Base-by-base conservation (phyloP, 805 yeast species). In the Saturnispora gosingensis region DNA sequence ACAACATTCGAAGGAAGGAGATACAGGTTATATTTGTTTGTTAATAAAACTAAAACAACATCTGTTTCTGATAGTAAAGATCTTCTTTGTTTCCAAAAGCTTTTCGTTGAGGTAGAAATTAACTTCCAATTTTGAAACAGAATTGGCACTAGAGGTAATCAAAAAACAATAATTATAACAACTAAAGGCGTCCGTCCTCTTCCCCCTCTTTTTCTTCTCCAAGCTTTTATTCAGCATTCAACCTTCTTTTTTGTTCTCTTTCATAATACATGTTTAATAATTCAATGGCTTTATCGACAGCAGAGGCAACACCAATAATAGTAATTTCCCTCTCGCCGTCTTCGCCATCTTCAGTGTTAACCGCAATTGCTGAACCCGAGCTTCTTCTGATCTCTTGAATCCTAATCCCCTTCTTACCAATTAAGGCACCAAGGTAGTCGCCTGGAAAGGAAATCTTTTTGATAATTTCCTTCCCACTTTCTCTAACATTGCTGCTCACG, bases 371-470 rank as follows among this genome's bases (percentile, higher is more conserved):
- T 39, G 96, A 89, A 40, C 89, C 90, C 46, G 89, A 78, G 35
- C 75, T 75, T 59, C 84, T 80, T 59, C 96, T 77, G 48, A 89
- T 83, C 55, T 89, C 95, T 66, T 85, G 93, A 58, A 89, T 88
- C 68, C 95, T 78, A 28, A 86, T 72, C 39, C 96, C 96, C 57
- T 83, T 81, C 58, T 84, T 83, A 54, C 97, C 97, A 59, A 89
- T 87, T 50, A 89, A 73, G 48, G 95, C 91, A 43, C 97, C 97
- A 44, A 89, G 96, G 70, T 82, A 81, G 54, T 82, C 87, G 58
- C 84, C 82, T 38, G 95, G 88, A 63, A 88, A 84, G 28, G 77
- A 71, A 18, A 81, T 69, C 3, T 74, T 67, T 43, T 76, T 75
- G 6, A 78, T 59, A 35, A 57, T 56, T 49, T 69, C 63, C 52